phyloP scores from a whole-genome alignment of 2,329 filamentous ascomycete genomes.

The Monosporascus sp. region DNA sequence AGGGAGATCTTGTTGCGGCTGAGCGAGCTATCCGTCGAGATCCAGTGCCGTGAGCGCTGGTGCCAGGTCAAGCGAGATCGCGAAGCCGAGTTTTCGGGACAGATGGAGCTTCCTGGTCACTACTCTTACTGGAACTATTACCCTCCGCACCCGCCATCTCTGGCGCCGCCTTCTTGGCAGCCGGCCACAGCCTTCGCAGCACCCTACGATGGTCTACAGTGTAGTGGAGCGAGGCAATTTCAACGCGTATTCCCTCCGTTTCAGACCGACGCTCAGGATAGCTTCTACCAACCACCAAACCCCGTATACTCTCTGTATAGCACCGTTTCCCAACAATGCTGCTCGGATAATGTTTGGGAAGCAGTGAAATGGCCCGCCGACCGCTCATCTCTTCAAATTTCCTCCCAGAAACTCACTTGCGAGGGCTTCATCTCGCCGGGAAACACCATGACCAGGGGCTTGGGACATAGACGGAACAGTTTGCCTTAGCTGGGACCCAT shows the following conservation, averaged over 20 bases:
- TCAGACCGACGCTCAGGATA: neutral
- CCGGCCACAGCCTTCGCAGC: neutral
- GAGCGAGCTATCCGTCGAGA: slow-evolving; percentile 44
- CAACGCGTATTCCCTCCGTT: no score
- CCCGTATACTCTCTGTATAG: neutral
- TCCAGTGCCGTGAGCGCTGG: slow-evolving; percentile 38
- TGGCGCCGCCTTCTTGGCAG: neutral
- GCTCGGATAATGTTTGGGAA: no score
- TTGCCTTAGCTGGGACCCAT: neutral
- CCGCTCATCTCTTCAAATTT: neutral
- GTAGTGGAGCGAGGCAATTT: neutral
- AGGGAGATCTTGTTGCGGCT: slow-evolving; percentile 38
- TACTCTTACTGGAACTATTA: neutral
- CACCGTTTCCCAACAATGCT: no score
- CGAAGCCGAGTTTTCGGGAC: slow-evolving; percentile 1
- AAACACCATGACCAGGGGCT: neutral
- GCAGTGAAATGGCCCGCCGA: neutral
- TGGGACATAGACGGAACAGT: neutral
- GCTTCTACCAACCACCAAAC: neutral
- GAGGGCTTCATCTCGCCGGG: neutral
- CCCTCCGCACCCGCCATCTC: neutral
- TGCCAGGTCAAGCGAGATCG: slow-evolving; percentile 24
- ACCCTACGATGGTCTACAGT: neutral
- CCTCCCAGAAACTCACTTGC: neutral
- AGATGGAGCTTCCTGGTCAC: slow-evolving; percentile 1